Evolutionary conservation across 306 rosid genomes (phyloP), one percentile per base, ranked within the genome.

Genomic region (Castanopsis chinensis): DNA sequence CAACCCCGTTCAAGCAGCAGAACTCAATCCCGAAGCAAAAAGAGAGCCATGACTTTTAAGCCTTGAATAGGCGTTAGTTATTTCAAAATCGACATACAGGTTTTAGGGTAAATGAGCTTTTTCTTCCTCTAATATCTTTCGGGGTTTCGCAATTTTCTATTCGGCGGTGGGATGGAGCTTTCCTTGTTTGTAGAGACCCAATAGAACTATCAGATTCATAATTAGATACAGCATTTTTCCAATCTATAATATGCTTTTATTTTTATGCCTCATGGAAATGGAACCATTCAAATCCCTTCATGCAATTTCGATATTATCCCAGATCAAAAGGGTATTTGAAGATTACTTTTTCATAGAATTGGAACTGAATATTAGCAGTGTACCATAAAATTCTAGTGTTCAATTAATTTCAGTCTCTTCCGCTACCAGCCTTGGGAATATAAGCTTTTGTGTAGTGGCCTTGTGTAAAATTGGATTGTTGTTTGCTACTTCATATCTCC

Each of bases 11-110:
- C 93, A 89, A 81, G 87, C 84, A 54, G 83, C 88, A 5, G 92
- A 91, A 64, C 89, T 85, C 45, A 70, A 75, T 75, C 79, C 85
- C 23, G 92, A 91, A 84, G 93, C 84, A 78, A 92, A 87, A 89
- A 87, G 82, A 88, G 90, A 83, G 78, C 83, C 56, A 60, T 90
- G 85, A 87, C 53, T 80, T 78, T 80, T 72, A 78, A 78, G 72
- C 68, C 81, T 77, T 55, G 70, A 63, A 73, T 69, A 53, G 78
- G 72, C 60, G 25, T 68, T 69, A 19, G 15, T 76, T 69, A 32
- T 60, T 80, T 78, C 59, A 37, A 68, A 59, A 54, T 79, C 41
- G 21, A 72, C 68, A 75, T n/a, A 35, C 74, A 81, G 53, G 77
- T 79, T 41, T 8, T 59, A 6, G 14, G 59, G 80, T 19, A 30